A percentile compares a stretch with the other conserved stretches of the same genome.
Conservation (phyloP, 192 early-diverging fungal genomes). For the Entomortierella beljakovae region DNA sequence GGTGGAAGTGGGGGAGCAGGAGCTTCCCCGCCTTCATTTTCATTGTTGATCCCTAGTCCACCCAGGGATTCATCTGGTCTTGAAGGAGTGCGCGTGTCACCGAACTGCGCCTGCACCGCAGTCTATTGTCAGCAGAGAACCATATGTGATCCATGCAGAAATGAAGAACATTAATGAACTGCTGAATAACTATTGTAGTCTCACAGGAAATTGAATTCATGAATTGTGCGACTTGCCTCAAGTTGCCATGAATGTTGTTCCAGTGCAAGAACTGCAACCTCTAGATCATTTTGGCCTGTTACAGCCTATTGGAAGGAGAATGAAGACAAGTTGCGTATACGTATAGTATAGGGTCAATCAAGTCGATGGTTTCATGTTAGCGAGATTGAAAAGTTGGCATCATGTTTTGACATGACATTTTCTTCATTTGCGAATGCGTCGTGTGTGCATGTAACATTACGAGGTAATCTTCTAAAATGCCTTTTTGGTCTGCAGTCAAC, state of each 20-base stretch:
- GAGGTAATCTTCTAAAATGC: conserved; percentile 46
- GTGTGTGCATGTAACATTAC: conserved; percentile 11
- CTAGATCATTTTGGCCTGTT: conserved; percentile 49
- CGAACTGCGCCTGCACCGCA: conserved; percentile 55
- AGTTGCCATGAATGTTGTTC: conserved; percentile 54
- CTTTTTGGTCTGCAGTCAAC: conserved; percentile 39
- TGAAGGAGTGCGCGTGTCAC: conserved; percentile 34
- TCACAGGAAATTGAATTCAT: not conserved
- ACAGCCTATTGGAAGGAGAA: conserved; percentile 21
- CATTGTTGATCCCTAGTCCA: conserved; percentile 30
- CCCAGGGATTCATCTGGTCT: conserved; percentile 41
- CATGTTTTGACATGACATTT: not conserved
- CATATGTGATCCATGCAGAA: too few species aligned
- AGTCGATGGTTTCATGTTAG: not conserved
- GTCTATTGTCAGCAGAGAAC: conserved; percentile 21
- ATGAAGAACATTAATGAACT: too few species aligned
- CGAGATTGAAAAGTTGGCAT: not conserved
- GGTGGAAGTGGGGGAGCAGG: conserved; percentile 41
- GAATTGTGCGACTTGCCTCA: conserved; percentile 43
- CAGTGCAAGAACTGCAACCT: conserved; percentile 41
- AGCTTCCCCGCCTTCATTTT: conserved; percentile 11
- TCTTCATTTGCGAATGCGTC: not conserved
- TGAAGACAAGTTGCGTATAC: not conserved
- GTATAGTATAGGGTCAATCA: not conserved
- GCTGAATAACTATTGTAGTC: too few species aligned